phyloP scores from a whole-genome alignment of 768 basidiomycete genomes.

The Fomitopsis serialis region DNA sequence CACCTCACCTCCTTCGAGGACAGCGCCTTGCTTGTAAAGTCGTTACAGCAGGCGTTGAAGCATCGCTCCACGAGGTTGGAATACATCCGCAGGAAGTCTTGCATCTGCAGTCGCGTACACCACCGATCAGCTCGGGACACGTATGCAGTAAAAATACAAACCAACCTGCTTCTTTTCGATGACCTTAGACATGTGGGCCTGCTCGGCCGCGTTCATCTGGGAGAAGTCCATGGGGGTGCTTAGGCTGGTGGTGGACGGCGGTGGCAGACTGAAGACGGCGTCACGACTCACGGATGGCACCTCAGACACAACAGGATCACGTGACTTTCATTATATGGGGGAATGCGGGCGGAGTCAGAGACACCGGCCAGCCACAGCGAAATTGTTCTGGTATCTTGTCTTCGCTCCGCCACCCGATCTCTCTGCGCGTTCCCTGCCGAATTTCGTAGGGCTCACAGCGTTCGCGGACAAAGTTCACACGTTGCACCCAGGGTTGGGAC shows the following conservation, averaged over 20 bases:
- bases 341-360: neutral
- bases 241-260: conserved; percentile 6
- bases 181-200: conserved; percentile 91
- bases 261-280: neutral
- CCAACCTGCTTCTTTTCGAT: conserved; percentile 96
- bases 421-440: too few relatives aligned
- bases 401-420: neutral
- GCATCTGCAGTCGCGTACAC: conserved; percentile 60
- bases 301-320: neutral
- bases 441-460: too few relatives aligned
- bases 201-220: conserved; percentile 81
- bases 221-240: conserved; percentile 76
- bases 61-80: conserved; percentile 93
- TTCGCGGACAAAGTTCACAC: too few relatives aligned
- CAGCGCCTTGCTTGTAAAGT: conserved; percentile 93
- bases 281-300: neutral
- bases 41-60: conserved; percentile 92
- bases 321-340: neutral
- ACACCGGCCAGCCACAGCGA: neutral
- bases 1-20: conserved; percentile 76
- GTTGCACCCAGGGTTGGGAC: too few relatives aligned
- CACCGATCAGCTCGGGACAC: neutral
- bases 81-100: conserved; percentile 96
- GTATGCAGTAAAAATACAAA: neutral
- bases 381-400: neutral